These are phyloP conservation scores for Jacaranda mimosifolia DNA, from an alignment of 257 asterid genomes.

Conservation along the genomic window DNA sequence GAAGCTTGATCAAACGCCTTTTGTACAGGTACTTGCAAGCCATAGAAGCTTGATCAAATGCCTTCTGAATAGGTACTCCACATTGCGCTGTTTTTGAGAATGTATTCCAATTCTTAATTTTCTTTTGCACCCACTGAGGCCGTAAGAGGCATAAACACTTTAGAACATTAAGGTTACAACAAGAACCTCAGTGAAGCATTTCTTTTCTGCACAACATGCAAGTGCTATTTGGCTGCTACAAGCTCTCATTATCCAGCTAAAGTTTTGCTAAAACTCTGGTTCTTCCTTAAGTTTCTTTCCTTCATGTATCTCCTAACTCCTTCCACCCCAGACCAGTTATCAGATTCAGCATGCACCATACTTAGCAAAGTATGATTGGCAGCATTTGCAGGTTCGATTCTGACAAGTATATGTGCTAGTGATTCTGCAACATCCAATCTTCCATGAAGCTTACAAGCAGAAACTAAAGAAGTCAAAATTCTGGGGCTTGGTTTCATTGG, in stretches of 20 bases:
- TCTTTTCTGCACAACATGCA: background rate
- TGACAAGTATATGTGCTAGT: slow-evolving; percentile 53
- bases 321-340: slow-evolving; percentile 71
- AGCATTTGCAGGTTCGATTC: slow-evolving; percentile 72
- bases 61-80: background rate
- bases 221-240: background rate
- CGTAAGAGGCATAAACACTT: background rate
- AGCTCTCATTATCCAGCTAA: slow-evolving; percentile 29
- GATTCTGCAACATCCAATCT: slow-evolving; percentile 65
- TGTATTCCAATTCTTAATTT: background rate
- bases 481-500: slow-evolving; percentile 44
- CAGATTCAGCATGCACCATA: slow-evolving; percentile 67
- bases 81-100: background rate
- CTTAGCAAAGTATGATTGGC: slow-evolving; percentile 63
- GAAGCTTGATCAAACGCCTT: no score
- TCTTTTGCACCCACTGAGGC: background rate
- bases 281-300: slow-evolving; percentile 49
- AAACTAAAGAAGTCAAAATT: slow-evolving; percentile 63
- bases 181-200: background rate
- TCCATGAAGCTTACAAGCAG: slow-evolving; percentile 70
- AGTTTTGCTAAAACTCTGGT: slow-evolving; percentile 63
- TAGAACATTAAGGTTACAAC: background rate
- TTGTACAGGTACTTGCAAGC: no score
- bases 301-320: slow-evolving; percentile 59
- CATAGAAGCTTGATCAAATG: background rate